phyloP scores from a whole-genome alignment of 495 filamentous ascomycete species.

The Podospora comata region DNA sequence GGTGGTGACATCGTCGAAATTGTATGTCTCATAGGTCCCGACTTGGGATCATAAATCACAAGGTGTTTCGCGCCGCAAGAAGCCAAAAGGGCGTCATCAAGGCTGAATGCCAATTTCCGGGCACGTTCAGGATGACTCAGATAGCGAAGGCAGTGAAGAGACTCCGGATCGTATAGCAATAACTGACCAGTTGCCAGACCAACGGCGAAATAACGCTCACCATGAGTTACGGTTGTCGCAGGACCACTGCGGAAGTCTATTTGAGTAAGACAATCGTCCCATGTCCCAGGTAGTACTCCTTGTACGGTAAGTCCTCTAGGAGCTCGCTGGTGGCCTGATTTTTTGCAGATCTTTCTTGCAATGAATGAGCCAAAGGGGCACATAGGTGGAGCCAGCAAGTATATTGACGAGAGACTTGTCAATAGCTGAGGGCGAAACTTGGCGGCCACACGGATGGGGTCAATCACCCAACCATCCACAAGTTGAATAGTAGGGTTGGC shows the following conservation, averaged over 20 bases:
- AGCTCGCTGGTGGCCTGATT: background rate
- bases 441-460: slow-evolving; percentile 34
- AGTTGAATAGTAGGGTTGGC: slow-evolving; percentile 5
- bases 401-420: slow-evolving; percentile 34
- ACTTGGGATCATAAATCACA: slow-evolving; percentile 23
- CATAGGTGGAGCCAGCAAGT: slow-evolving; percentile 33
- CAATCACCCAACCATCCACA: slow-evolving; percentile 31
- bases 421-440: slow-evolving; percentile 34
- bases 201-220: slow-evolving; percentile 29
- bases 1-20: slow-evolving; percentile 13
- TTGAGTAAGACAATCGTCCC: slow-evolving; percentile 34
- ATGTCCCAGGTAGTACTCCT: slow-evolving; percentile 5
- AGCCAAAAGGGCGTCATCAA: slow-evolving; percentile 18
- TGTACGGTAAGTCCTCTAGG: too few relatives aligned
- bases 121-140: slow-evolving; percentile 29
- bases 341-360: slow-evolving; percentile 24
- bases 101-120: slow-evolving; percentile 24
- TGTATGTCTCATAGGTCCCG: slow-evolving; percentile 14
- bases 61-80: slow-evolving; percentile 25
- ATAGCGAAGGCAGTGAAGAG: slow-evolving; percentile 20
- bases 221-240: slow-evolving; percentile 22
- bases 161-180: slow-evolving; percentile 25
- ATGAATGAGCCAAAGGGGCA: slow-evolving; percentile 22
- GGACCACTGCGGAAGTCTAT: slow-evolving; percentile 28
- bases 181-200: slow-evolving; percentile 31